phyloP scores from a whole-genome alignment of 2,329 filamentous ascomycete species.

The Claviceps purpurea region DNA sequence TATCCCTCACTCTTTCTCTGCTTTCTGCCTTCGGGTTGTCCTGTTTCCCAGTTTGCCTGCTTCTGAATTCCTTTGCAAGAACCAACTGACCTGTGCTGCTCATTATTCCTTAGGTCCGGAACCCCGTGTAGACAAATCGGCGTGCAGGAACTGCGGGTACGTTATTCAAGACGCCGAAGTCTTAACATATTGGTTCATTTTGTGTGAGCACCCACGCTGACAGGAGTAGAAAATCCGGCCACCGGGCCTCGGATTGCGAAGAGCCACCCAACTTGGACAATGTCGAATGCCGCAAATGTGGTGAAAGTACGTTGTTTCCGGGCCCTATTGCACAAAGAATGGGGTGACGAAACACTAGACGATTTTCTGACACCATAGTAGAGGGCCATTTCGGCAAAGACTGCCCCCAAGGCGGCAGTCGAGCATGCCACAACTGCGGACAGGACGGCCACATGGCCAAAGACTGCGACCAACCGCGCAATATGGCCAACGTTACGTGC shows the following conservation, averaged over 20 bases:
- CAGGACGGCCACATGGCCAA: slow-evolving; percentile 43
- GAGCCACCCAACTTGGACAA: slow-evolving; percentile 48
- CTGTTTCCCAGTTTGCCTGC: too few relatives aligned
- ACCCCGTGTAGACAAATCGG: slow-evolving; percentile 49
- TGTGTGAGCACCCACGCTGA: not conserved
- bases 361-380: slow-evolving; percentile 14
- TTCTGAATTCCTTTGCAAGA: too few relatives aligned
- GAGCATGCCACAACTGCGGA: slow-evolving; percentile 49
- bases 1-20: not conserved
- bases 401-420: slow-evolving; percentile 46
- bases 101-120: slow-evolving; percentile 29
- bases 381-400: slow-evolving; percentile 50
- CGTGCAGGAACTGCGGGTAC: slow-evolving; percentile 55
- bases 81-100: slow-evolving; percentile 3
- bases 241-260: slow-evolving; percentile 36
- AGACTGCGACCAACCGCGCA: slow-evolving; percentile 35
- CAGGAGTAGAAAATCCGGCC: slow-evolving; percentile 31
- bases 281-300: slow-evolving; percentile 54
- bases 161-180: slow-evolving; percentile 7
- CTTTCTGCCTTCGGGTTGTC: too few relatives aligned
- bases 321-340: not conserved
- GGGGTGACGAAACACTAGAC: too few relatives aligned
- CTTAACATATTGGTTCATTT: not conserved
- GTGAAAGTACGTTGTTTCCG: slow-evolving; percentile 34
- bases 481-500: slow-evolving; percentile 38